Conservation (phyloP, 192 early-diverging fungal species). For the Gryganskiella cystojenkinii region DNA sequence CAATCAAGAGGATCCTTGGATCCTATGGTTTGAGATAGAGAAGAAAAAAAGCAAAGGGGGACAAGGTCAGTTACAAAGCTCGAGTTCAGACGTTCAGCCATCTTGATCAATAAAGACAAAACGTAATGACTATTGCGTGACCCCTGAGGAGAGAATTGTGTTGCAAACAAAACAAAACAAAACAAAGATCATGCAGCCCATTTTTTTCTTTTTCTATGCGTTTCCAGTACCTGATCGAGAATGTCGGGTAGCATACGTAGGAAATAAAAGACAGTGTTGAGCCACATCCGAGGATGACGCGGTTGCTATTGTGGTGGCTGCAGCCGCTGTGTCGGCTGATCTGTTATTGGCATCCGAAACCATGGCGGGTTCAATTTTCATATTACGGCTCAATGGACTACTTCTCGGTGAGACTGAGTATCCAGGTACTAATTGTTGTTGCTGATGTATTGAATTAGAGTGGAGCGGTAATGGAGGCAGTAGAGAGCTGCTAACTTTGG, state of each 20-base stretch:
- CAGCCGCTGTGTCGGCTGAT: neutral
- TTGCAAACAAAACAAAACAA: neutral
- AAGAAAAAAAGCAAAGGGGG: conserved; percentile 4
- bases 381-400: too few species aligned
- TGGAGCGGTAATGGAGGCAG: too few species aligned
- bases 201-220: too few species aligned
- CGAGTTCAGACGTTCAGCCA: too few species aligned
- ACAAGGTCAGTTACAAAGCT: neutral
- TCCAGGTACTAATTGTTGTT: too few species aligned
- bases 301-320: neutral
- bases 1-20: conserved; percentile 48
- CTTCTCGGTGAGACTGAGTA: too few species aligned
- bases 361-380: too few species aligned
- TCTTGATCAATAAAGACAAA: neutral
- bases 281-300: conserved; percentile 14
- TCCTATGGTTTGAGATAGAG: conserved; percentile 1
- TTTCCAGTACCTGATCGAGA: conserved; percentile 48
- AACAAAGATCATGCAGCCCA: neutral
- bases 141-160: neutral
- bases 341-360: neutral
- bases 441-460: too few species aligned
- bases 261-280: conserved; percentile 58
- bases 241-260: conserved; percentile 58
- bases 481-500: too few species aligned
- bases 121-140: too few species aligned